Conservation (phyloP, 257 asterid genomes). For the Rubia yunnanensis region DNA sequence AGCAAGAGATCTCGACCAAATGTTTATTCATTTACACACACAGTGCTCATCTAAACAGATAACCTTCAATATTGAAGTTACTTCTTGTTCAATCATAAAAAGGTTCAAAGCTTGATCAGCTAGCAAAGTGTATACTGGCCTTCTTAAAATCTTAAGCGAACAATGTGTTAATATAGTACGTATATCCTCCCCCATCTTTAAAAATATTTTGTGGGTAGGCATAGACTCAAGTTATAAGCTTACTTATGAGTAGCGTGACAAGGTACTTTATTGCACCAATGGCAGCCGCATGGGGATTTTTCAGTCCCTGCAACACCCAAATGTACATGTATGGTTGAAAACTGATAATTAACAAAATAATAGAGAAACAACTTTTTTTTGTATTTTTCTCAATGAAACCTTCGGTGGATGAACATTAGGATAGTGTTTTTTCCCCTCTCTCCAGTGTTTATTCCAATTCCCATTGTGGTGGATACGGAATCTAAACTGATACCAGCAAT, state of each 20-base stretch:
- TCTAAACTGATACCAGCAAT: not conserved
- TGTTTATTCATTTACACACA: not conserved
- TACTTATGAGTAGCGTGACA: constrained; percentile 70
- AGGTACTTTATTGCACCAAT: constrained; percentile 52
- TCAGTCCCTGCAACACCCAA: constrained; percentile 78
- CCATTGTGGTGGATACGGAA: too few relatives aligned
- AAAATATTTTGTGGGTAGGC: constrained; percentile 18
- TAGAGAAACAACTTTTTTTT: not conserved
- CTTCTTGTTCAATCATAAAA: not conserved
- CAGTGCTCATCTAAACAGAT: too few relatives aligned
- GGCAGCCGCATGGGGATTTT: constrained; percentile 47
- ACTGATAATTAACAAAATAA: constrained; percentile 27
- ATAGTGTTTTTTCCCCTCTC: not conserved
- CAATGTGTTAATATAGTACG: not conserved
- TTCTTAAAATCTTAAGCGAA: not conserved
- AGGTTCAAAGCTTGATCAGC: not conserved
- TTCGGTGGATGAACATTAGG: not conserved
- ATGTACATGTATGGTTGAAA: constrained; percentile 61
- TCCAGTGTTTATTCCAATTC: not conserved
- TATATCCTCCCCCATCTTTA: constrained; percentile 20
- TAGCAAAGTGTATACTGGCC: not conserved
- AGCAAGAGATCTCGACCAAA: not conserved
- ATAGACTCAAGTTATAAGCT: constrained; percentile 60
- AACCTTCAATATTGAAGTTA: not conserved
- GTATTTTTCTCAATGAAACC: not conserved